phyloP scores from a whole-genome alignment of 768 basidiomycete species.

The Pholiota microspora region DNA sequence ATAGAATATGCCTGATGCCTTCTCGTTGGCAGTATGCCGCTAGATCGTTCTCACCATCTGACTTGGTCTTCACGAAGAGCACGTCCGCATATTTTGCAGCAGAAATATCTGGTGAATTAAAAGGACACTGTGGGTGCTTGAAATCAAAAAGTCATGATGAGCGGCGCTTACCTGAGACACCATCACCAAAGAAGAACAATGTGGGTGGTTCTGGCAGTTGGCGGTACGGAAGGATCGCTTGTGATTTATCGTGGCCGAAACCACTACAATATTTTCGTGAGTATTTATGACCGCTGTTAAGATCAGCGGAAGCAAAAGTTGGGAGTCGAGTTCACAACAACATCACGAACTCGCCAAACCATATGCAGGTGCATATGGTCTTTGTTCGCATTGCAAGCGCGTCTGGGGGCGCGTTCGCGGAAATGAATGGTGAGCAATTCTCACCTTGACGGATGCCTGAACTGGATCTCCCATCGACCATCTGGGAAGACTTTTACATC shows the following conservation, averaged over 20 bases:
- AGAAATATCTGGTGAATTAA: constrained; percentile 65
- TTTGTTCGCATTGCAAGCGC: not conserved
- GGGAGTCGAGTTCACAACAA: not conserved
- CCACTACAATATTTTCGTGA: constrained; percentile 40
- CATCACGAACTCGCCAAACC: not conserved
- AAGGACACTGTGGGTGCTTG: not conserved
- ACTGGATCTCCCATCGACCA: constrained; percentile 80
- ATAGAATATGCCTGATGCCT: constrained; percentile 77
- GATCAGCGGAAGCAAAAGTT: not conserved
- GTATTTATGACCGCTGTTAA: not conserved
- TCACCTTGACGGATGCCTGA: constrained; percentile 85
- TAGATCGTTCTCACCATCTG: constrained; percentile 81
- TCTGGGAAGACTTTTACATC: constrained; percentile 66
- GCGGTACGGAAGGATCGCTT: constrained; percentile 91
- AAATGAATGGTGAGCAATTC: not conserved
- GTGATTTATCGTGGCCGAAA: constrained; percentile 96
- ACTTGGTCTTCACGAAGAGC: constrained; percentile 89
- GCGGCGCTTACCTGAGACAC: constrained; percentile 78
- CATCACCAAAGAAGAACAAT: constrained; percentile 97
- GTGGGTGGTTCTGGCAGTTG: constrained; percentile 66
- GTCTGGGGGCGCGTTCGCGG: not conserved
- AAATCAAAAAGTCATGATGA: not conserved
- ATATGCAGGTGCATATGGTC: not conserved
- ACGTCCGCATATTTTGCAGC: constrained; percentile 91
- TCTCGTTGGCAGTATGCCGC: constrained; percentile 78